phyloP scores from a whole-genome alignment of 148 eudicot species.

The Rhododendron griersonianum region DNA sequence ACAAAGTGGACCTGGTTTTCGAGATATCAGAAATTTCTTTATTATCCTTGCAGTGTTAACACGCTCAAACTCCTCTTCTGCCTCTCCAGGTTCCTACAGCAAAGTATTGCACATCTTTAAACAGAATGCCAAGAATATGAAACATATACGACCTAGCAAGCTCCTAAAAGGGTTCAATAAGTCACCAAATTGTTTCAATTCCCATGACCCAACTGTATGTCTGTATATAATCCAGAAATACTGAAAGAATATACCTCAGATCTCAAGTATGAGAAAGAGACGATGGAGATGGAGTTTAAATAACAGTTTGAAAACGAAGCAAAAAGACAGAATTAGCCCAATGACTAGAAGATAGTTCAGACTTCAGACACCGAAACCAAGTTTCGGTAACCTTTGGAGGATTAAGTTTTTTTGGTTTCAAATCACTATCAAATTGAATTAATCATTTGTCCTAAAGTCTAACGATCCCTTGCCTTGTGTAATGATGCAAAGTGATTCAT shows the following conservation, averaged over 20 bases:
- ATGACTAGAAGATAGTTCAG: background rate
- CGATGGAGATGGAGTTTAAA: background rate
- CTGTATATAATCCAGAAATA: background rate
- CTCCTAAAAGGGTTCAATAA: background rate
- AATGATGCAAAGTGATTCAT: background rate
- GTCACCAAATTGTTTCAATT: background rate
- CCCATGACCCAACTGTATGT: background rate
- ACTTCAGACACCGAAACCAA: background rate
- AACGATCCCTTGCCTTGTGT: background rate
- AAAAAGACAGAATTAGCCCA: conserved; percentile 7
- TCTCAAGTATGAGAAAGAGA: background rate
- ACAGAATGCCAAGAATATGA: background rate
- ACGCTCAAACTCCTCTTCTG: conserved; percentile 41
- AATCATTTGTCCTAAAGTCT: background rate
- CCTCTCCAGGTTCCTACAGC: conserved; percentile 58
- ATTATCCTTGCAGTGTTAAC: conserved; percentile 30
- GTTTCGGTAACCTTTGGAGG: background rate
- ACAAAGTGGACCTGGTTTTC: conserved; percentile 37
- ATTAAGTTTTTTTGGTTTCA: background rate
- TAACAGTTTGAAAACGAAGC: background rate
- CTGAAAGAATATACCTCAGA: background rate
- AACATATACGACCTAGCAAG: background rate
- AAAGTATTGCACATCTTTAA: conserved; percentile 5
- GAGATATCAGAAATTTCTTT: conserved; percentile 31
- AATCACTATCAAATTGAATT: background rate